Conservation (phyloP, 106 monocot genomes). For the Dactylorhiza incarnata region DNA sequence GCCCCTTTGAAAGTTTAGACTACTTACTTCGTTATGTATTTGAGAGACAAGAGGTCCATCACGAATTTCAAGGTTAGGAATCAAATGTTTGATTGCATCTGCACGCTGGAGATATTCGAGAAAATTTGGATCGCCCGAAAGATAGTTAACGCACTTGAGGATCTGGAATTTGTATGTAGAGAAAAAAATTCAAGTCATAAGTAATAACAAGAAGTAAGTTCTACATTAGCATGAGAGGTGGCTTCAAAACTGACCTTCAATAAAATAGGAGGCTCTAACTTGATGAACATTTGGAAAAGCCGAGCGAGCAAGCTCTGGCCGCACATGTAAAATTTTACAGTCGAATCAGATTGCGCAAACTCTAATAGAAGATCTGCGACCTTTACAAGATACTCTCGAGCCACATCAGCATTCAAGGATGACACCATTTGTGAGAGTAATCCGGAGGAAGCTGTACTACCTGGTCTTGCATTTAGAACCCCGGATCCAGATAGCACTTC, state of each 20-base stretch:
- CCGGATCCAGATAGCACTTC: conserved; percentile 69
- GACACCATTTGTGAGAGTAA: conserved; percentile 66
- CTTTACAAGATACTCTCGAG: conserved; percentile 73
- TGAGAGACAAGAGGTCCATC: conserved; percentile 51
- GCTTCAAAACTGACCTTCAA: conserved; percentile 30
- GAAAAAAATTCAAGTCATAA: not conserved
- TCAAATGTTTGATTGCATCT: conserved; percentile 73
- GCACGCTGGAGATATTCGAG: conserved; percentile 65
- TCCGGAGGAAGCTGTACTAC: conserved; percentile 66
- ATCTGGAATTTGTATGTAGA: conserved; percentile 25
- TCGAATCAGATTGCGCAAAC: conserved; percentile 51
- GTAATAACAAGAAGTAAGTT: not conserved
- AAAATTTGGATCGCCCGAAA: conserved; percentile 66
- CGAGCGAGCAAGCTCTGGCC: conserved; percentile 63
- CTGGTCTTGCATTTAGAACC: conserved; percentile 60
- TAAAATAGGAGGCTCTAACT: conserved; percentile 71
- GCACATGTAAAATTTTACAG: conserved; percentile 63
- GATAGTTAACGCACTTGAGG: conserved; percentile 59
- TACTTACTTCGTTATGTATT: conserved; percentile 64
- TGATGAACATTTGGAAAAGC: conserved; percentile 76
- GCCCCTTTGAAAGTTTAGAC: not conserved
- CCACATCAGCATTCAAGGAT: conserved; percentile 55
- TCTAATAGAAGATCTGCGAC: conserved; percentile 39
- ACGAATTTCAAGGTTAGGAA: conserved; percentile 63
- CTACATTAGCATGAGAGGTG: not conserved